Evolutionary conservation across 345 rosid species (phyloP).

Genomic region (Eucalyptus grandis): DNA sequence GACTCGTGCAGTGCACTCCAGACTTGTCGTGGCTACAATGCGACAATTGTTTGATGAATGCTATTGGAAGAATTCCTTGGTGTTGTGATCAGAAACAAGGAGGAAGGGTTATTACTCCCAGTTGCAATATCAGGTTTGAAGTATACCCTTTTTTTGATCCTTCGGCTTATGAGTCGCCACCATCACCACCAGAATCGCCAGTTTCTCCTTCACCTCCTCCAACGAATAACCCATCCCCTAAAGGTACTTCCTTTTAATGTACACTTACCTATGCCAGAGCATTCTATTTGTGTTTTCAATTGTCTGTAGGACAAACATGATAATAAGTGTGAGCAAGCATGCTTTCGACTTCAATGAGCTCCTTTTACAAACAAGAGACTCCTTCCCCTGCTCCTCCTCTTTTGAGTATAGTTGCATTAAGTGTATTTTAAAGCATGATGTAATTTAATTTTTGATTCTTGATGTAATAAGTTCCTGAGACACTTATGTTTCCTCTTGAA

Average conservation of each 20-base stretch:
- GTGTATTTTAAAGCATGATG: neutral
- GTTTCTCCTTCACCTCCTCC: neutral
- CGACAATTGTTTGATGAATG: neutral
- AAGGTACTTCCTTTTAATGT: neutral
- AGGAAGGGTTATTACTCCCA: neutral
- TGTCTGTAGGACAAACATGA: neutral
- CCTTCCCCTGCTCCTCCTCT: neutral
- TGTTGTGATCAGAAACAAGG: neutral
- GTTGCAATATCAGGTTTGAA: neutral
- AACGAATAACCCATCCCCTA: neutral
- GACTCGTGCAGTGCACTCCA: neutral
- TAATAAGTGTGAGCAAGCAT: neutral
- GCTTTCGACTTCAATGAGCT: neutral
- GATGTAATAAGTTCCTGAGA: neutral
- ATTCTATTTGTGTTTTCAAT: neutral
- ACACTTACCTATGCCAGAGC: neutral
- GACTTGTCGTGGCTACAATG: neutral
- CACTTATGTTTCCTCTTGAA: neutral
- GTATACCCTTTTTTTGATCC: neutral
- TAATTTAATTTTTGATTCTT: neutral
- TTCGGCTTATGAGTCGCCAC: neutral
- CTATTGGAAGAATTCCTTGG: neutral
- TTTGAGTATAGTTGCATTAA: neutral
- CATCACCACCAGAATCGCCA: neutral
- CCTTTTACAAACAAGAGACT: neutral